Base-by-base conservation (phyloP, 805 yeast genomes). In the Wickerhamomyces chaumierensis region DNA sequence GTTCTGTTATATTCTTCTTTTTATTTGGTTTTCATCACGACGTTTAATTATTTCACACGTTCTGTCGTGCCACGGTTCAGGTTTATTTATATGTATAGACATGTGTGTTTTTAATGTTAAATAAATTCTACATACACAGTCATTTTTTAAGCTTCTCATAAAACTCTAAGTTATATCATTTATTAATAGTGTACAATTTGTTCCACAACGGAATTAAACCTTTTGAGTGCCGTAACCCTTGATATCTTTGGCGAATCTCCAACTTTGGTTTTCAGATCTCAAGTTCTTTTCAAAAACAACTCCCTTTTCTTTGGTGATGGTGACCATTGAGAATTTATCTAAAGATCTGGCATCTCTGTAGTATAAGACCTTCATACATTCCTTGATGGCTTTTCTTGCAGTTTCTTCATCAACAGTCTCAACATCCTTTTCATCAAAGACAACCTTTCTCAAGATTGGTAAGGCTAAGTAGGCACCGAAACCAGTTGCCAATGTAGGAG, bases 311-410 rank as follows among this genome's bases (percentile, higher is more conserved):
- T 75, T 73, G 38, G 78, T 79, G 42, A 92, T 68, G 15, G 86
- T 75, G 12, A 90, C 88, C 49, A 90, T 57, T 0, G 90, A 71
- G 61, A 81, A 92, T 55, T 79, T 81, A 58, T 92, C 94, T 44
- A 83, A 64, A 16, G 96, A 84, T 54, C 98, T 78, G 2, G 96
- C 97, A 58, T 92, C 99, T 61, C 99, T 76, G 68, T 92, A 92
- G 60, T 79, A 92, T 47, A 92, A 70, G 14, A 92, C 95, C 62
- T 84, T 86, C 96, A 92, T 87, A 52, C 90, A 76, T 55, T 88
- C 85, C 52, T 73, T 71, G 32, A 92, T 69, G n/a, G 81, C 76
- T 36, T 71, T 69, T 43, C 81, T 71, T 2, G 96, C 98, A 36
- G 81, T 76, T 42, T 71, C 80, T 56, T 84, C 81, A 29, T 73